phyloP scores from a whole-genome alignment of 2,329 filamentous ascomycete genomes.

The Sporothrix dimorphospora region DNA sequence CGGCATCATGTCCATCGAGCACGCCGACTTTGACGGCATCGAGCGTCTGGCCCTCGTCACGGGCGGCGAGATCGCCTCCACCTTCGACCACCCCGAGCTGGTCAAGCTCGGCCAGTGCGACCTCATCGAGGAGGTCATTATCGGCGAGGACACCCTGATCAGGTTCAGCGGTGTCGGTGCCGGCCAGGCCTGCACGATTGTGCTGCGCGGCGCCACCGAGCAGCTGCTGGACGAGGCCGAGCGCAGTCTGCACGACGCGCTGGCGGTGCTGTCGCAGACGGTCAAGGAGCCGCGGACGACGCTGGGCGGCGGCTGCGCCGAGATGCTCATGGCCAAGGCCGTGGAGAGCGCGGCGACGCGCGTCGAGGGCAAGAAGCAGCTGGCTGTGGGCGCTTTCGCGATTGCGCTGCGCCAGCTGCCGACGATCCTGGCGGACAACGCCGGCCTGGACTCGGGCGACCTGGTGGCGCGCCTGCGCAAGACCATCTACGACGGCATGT shows the following conservation, averaged over 20 bases:
- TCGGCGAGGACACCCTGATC: slow-evolving; percentile 96
- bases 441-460: slow-evolving; percentile 92
- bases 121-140: slow-evolving; percentile 95
- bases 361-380: slow-evolving; percentile 93
- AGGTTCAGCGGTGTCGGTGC: slow-evolving; percentile 96
- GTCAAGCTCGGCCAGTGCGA: slow-evolving; percentile 96
- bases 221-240: slow-evolving; percentile 97
- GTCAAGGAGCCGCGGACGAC: slow-evolving; percentile 93
- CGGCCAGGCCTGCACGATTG: slow-evolving; percentile 93
- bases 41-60: slow-evolving; percentile 94
- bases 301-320: slow-evolving; percentile 90
- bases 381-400: slow-evolving; percentile 89
- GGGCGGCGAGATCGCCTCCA: slow-evolving; percentile 94
- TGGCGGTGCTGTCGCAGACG: slow-evolving; percentile 95
- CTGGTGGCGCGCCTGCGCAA: slow-evolving; percentile 89
- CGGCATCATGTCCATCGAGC: slow-evolving; percentile 97
- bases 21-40: slow-evolving; percentile 98
- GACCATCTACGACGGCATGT: slow-evolving; percentile 92
- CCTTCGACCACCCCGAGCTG: slow-evolving; percentile 96
- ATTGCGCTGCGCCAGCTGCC: slow-evolving; percentile 88
- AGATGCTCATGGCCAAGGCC: slow-evolving; percentile 99
- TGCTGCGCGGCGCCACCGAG: slow-evolving; percentile 92
- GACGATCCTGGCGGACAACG: slow-evolving; percentile 96
- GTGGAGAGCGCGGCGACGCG: slow-evolving; percentile 92
- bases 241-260: slow-evolving; percentile 90